Conservation (phyloP, 352 stramenopile species). For the Phytophthora foliorum region DNA sequence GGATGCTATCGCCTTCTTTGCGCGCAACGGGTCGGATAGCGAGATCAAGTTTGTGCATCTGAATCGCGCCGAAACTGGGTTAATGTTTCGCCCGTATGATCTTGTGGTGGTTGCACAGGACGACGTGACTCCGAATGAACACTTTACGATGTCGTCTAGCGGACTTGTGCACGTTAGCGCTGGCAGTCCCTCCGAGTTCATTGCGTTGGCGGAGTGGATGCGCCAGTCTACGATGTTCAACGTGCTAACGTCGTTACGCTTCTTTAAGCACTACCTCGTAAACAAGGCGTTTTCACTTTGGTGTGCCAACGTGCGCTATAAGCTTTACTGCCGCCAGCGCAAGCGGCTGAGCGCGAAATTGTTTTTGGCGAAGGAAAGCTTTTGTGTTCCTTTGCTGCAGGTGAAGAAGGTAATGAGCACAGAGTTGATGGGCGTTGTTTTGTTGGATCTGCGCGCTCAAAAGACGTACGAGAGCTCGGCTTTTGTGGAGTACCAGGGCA, state of each 20-base stretch:
- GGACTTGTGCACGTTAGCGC: slow-evolving; percentile 80
- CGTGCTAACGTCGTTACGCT: slow-evolving; percentile 93
- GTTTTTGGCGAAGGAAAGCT: slow-evolving; percentile 93
- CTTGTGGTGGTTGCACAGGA: slow-evolving; percentile 88
- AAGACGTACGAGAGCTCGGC: slow-evolving; percentile 91
- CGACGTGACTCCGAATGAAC: slow-evolving; percentile 81
- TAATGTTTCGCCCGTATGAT: slow-evolving; percentile 93
- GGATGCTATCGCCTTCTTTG: slow-evolving; percentile 96
- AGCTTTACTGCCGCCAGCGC: slow-evolving; percentile 91
- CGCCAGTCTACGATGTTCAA: slow-evolving; percentile 95
- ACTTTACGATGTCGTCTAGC: slow-evolving; percentile 94
- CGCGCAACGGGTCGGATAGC: slow-evolving; percentile 90
- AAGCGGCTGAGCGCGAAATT: slow-evolving; percentile 84
- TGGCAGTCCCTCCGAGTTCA: slow-evolving; percentile 92
- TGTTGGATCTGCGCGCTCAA: slow-evolving; percentile 87
- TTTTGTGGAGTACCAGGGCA: slow-evolving; percentile 93
- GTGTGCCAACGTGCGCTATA: slow-evolving; percentile 91
- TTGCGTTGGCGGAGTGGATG: slow-evolving; percentile 95
- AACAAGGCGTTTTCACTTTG: slow-evolving; percentile 92
- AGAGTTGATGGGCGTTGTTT: slow-evolving; percentile 83
- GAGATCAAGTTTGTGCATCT: slow-evolving; percentile 97
- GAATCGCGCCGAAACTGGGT: slow-evolving; percentile 75
- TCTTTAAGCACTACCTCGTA: slow-evolving; percentile 96
- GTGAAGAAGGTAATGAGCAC: slow-evolving; percentile 91
- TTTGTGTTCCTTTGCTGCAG: slow-evolving; percentile 89